Percentiles rank a stretch among this genome's conserved stretches.
Conservation (phyloP, 2,329 filamentous ascomycete genomes). For the Sporothrix schenckii region DNA sequence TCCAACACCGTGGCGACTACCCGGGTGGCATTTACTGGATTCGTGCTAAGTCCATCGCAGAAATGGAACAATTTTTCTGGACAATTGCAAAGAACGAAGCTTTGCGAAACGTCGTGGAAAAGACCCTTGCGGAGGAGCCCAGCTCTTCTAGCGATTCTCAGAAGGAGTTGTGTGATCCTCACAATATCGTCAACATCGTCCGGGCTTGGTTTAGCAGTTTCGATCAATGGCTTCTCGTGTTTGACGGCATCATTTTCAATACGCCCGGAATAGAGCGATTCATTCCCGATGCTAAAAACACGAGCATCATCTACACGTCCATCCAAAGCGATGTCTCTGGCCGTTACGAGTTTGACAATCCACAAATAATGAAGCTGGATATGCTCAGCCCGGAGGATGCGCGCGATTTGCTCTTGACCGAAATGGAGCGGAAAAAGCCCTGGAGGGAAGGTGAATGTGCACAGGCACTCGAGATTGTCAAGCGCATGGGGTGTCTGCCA, state of each 20-base stretch:
- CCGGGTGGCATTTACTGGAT: slow-evolving; percentile 72
- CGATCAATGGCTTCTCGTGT: slow-evolving; percentile 67
- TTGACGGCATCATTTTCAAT: slow-evolving; percentile 68
- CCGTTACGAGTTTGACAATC: slow-evolving; percentile 63
- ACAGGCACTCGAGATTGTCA: slow-evolving; percentile 64
- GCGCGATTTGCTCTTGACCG: slow-evolving; percentile 62
- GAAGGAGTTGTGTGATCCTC: slow-evolving; percentile 44
- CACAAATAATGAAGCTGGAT: slow-evolving; percentile 58
- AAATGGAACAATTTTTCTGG: slow-evolving; percentile 65
- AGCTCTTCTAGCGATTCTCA: not conserved
- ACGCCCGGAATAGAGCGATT: slow-evolving; percentile 60
- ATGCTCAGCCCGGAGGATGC: slow-evolving; percentile 60
- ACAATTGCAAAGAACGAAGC: slow-evolving; percentile 64
- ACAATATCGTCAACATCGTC: slow-evolving; percentile 59
- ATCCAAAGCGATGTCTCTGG: slow-evolving; percentile 61
- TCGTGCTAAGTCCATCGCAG: slow-evolving; percentile 61
- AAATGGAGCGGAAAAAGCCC: slow-evolving; percentile 62
- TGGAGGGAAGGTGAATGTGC: slow-evolving; percentile 57
- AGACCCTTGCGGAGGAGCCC: slow-evolving; percentile 43
- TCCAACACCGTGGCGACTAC: slow-evolving; percentile 60
- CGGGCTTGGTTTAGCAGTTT: slow-evolving; percentile 63
- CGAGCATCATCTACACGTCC: slow-evolving; percentile 69
- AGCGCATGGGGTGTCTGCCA: slow-evolving; percentile 65
- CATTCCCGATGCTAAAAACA: slow-evolving; percentile 65
- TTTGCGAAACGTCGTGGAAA: slow-evolving; percentile 47